Evolutionary conservation across 2,329 filamentous ascomycete genomes (phyloP), one percentile per base, ranked within the genome.

Genomic region (Ascochyta rabiei): DNA sequence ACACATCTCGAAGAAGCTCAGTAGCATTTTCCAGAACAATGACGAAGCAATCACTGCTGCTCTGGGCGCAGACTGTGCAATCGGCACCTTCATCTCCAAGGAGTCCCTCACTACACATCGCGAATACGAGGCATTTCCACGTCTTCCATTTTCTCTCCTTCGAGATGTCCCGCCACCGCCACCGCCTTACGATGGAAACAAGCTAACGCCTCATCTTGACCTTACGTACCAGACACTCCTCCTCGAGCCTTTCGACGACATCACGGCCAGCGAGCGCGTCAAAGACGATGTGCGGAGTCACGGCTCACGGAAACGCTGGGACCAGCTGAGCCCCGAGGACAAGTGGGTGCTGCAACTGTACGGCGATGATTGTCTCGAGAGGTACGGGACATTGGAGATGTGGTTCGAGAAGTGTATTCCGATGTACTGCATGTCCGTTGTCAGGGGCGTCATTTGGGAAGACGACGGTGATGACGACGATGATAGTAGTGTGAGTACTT

Each of bases 271-370:
- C 0, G 48, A 56, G 2, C 57, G 53, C 23, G 45, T 67, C 13
- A 42, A 7, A 2, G 49, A 64, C 0, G 42, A 61, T 10, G 54
- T 67, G 1, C 23, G 40, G 1, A 46, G 49, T 1, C 44, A 38
- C 10, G 42, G 46, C 3, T 47, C 45, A 5, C 63, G 60, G 54
- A 61, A 53, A 44, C 12, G 35, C 2, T 67, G 59, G 61, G 40
- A 40, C 1, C 28, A 40, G 5, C 10, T 67, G 38, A 59, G 52
- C 8, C 37, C n/a, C 2, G 62, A 68, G 52, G 57, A 72, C 1
- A 59, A 37, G 24, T 71, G 70, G 67, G 58, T 63, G 21, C n/a
- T 73, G 48, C 54, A 64, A 33, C 42, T 72, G 55, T 71, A 73
- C 38, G 61, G 57, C 1, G 68, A 70, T 6, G 69, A 71, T 53